Evolutionary conservation across 1,139 yeast species (phyloP), one percentile per base, ranked within the genome.

Genomic region (Lodderomyces orthopsilosis): DNA sequence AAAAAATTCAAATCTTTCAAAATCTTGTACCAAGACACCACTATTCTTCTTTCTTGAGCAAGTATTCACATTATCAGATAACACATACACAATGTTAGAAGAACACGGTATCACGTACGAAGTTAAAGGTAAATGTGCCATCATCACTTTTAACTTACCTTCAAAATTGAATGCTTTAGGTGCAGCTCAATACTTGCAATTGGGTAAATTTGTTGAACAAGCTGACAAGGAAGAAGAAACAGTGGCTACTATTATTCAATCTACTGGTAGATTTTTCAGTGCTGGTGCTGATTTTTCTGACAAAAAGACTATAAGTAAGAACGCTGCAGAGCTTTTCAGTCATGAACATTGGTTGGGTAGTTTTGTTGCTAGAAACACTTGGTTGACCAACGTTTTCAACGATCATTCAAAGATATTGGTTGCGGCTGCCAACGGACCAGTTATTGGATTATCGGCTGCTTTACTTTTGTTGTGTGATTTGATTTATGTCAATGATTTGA

Each of bases 401-500:
- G 77, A 80, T 56, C 96, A 89, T 61, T 68, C 75, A 18, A 90
- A 89, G 62, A 74, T 88, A 4, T 68, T 89, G 42, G 83, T 83
- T 21, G 81, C 82, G 33, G 91, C 93, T 10, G 70, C 89, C 47
- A 89, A 89, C 56, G 96, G 97, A 1, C 96, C 96, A 0, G 95
- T 82, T 10, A 78, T 89, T 50, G 97, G 97, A 0, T 74, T 89
- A 48, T 69, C 83, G 36, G 81, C 94, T 3, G 90, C 91, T 1
- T 64, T 89, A 42, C 83, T 88, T 23, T 79, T 85, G 19, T 69
- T 85, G 47, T 82, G 88, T 61, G 97, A 89, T 62, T 74, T 89
- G 53, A 73, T 89, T 26, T 87, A 86, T 56, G 85, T 85, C 18
- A 75, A 70, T 54, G 80, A 83, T 50, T 82, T 78, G 45, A 54